A percentile compares a stretch with the other conserved stretches of the same genome.
phyloP scores from a whole-genome alignment of 257 asterid genomes.

The Echium plantagineum region DNA sequence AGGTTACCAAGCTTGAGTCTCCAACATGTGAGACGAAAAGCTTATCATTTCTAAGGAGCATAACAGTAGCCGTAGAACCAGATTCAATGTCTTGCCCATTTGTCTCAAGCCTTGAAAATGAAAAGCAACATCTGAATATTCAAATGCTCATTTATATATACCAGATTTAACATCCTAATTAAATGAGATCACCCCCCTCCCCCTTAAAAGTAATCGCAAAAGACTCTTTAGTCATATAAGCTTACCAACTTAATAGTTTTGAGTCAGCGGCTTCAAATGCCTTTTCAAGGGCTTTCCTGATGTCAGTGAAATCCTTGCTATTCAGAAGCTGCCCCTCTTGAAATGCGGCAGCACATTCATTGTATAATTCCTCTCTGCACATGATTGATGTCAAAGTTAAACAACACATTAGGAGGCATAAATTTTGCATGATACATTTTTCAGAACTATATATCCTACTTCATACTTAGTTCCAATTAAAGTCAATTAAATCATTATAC shows the following conservation, averaged over 20 bases:
- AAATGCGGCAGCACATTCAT: slow-evolving; percentile 64
- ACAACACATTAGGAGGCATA: background rate
- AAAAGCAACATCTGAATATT: slow-evolving; percentile 50
- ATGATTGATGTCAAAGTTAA: background rate
- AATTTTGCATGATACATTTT: too few species aligned
- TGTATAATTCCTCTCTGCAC: slow-evolving; percentile 71
- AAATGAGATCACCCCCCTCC: too few species aligned
- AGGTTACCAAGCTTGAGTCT: slow-evolving; percentile 72
- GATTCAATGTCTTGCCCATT: slow-evolving; percentile 62
- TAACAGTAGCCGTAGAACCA: slow-evolving; percentile 86
- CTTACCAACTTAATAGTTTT: slow-evolving; percentile 61
- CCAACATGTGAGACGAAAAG: slow-evolving; percentile 76
- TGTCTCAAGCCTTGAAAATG: slow-evolving; percentile 82
- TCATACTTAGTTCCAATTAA: too few species aligned
- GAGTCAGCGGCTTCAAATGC: slow-evolving; percentile 65
- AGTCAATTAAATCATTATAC: too few species aligned
- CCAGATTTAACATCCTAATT: too few species aligned
- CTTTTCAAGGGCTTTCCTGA: slow-evolving; percentile 53
- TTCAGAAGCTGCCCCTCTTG: slow-evolving; percentile 52
- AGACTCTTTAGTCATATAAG: background rate
- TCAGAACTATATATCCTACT: too few species aligned
- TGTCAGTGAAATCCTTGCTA: slow-evolving; percentile 43
- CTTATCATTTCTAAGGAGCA: slow-evolving; percentile 43
- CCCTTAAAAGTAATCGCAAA: too few species aligned
- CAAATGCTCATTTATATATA: slow-evolving; percentile 29